A percentile compares a stretch with the other conserved stretches of the same genome.
phyloP scores from a whole-genome alignment of 441 rosid species.

The Euphorbia schlechtendalii region DNA sequence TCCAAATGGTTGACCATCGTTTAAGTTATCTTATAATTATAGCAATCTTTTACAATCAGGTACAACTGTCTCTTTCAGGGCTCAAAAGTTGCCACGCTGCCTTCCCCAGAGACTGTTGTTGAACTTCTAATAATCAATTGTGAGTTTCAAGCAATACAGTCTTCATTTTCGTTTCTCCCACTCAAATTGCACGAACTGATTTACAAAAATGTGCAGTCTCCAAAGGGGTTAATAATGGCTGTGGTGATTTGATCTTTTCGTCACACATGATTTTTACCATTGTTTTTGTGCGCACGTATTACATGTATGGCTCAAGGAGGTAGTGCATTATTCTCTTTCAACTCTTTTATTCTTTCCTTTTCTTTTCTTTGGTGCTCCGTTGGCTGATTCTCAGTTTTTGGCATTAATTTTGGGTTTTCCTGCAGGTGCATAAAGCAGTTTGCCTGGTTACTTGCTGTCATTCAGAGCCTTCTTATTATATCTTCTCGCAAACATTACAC shows the following conservation, averaged over 20 bases:
- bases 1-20: not conserved
- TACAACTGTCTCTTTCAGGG: constrained; percentile 55
- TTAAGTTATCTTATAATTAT: constrained; percentile 11
- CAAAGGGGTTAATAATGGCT: constrained; percentile 77
- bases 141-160: constrained; percentile 26
- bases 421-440: constrained; percentile 70
- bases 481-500: constrained; percentile 96
- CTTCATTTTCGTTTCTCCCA: not conserved
- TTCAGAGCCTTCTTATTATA: constrained; percentile 76
- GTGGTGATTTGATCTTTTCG: constrained; percentile 95
- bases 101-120: constrained; percentile 53
- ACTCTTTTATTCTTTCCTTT: not conserved
- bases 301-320: constrained; percentile 82
- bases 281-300: constrained; percentile 82
- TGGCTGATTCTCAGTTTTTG: not conserved
- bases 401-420: not conserved
- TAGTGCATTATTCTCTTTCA: constrained; percentile 14
- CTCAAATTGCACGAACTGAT: not conserved
- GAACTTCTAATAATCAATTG: constrained; percentile 77
- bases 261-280: constrained; percentile 95
- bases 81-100: constrained; percentile 69
- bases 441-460: constrained; percentile 70
- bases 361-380: not conserved
- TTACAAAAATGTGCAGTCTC: constrained; percentile 57
- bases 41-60: constrained; percentile 20